Percentiles rank a stretch among this genome's conserved stretches.
These are phyloP conservation scores for Bipolaris gigantea DNA, from an alignment of 2,329 filamentous ascomycete genomes.

Conservation along the genomic window DNA sequence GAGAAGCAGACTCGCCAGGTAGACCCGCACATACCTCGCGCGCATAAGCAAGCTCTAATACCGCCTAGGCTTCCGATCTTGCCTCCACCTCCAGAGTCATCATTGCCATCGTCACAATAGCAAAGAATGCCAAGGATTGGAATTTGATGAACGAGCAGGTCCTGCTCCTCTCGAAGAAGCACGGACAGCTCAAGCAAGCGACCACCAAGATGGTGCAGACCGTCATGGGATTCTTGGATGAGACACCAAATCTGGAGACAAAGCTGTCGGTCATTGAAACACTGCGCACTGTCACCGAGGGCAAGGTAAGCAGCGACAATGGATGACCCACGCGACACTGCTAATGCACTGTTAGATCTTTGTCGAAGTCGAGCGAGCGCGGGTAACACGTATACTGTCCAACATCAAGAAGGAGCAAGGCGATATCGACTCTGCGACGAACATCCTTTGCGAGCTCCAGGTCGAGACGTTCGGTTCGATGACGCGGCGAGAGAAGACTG, in stretches of 20 bases:
- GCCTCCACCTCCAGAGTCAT: conserved; percentile 90
- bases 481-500: conserved; percentile 95
- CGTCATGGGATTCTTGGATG: conserved; percentile 88
- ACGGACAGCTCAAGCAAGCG: conserved; percentile 98
- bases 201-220: conserved; percentile 99
- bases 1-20: conserved; percentile 99
- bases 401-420: conserved; percentile 97
- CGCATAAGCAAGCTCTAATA: conserved; percentile 24
- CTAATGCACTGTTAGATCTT: conserved; percentile 70
- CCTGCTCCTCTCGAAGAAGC: conserved; percentile 95
- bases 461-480: conserved; percentile 99
- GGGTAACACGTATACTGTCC: conserved; percentile 91
- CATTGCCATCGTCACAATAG: conserved; percentile 86
- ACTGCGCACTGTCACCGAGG: conserved; percentile 92
- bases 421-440: conserved; percentile 84
- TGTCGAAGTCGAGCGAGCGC: conserved; percentile 95
- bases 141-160: conserved; percentile 95
- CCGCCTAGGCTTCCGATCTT: conserved; percentile 82
- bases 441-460: conserved; percentile 94
- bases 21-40: conserved; percentile 21
- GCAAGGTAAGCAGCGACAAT: conserved; percentile 64
- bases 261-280: conserved; percentile 96
- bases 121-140: conserved; percentile 93
- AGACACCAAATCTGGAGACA: conserved; percentile 79
- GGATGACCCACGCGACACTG: not conserved